A percentile compares a stretch with the other conserved stretches of the same genome.
Conservation (phyloP, 2,329 filamentous ascomycete genomes). For the Didymella arachidicola region DNA sequence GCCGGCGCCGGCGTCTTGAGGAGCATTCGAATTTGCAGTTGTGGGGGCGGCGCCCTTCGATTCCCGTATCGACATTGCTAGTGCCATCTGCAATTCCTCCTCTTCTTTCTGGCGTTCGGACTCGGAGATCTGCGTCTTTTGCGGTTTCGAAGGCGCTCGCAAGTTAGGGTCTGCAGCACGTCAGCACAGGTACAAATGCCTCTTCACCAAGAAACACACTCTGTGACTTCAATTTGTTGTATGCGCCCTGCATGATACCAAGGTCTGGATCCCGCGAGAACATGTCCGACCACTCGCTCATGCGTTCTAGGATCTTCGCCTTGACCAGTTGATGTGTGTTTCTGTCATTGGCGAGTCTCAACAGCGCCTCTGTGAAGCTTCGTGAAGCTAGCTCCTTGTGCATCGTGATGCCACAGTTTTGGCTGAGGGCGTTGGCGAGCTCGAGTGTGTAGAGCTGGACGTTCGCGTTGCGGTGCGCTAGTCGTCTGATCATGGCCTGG, state of each 20-base stretch:
- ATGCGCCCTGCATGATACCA: conserved; percentile 97
- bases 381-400: conserved; percentile 90
- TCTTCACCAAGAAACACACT: conserved; percentile 52
- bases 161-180: conserved; percentile 78
- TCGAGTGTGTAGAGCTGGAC: conserved; percentile 92
- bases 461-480: conserved; percentile 93
- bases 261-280: conserved; percentile 88
- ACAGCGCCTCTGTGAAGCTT: conserved; percentile 91
- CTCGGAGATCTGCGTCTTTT: conserved; percentile 90
- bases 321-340: conserved; percentile 98
- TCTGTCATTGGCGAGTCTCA: conserved; percentile 88
- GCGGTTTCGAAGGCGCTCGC: conserved; percentile 89
- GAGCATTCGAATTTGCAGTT: conserved; percentile 52
- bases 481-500: conserved; percentile 86
- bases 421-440: conserved; percentile 88
- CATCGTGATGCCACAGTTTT: conserved; percentile 87
- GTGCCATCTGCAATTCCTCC: conserved; percentile 94
- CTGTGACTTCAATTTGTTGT: conserved; percentile 80
- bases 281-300: conserved; percentile 97
- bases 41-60: conserved; percentile 62
- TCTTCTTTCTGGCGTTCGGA: conserved; percentile 93
- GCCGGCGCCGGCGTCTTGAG: conserved; percentile 43
- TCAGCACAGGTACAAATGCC: conserved; percentile 16
- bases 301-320: conserved; percentile 93
- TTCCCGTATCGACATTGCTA: conserved; percentile 91